Evolutionary conservation across 495 filamentous ascomycete species (phyloP), one percentile per base, ranked within the genome.

Genomic region (Lophiotrema nucula): DNA sequence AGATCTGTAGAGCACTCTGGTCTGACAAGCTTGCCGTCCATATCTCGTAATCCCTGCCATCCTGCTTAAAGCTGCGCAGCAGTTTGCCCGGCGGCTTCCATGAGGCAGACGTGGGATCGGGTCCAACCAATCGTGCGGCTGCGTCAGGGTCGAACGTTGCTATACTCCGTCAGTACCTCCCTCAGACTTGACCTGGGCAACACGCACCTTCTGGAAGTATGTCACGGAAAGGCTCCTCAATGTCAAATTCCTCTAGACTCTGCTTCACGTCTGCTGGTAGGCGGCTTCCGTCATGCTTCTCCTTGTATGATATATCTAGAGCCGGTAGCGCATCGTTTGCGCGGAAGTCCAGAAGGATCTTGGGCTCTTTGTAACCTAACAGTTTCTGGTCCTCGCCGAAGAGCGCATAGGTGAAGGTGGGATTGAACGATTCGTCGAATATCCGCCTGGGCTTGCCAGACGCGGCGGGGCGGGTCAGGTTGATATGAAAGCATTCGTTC

Each of bases 371-470:
- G 73, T 97, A 96, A 21, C 93, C 93, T 61, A 96, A 92, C 47
- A 99, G 92, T 15, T 75, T 77, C 74, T 99, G 90, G 0, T 89
- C 85, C 15, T 97, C 86, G 66, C 90, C 92, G 66, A 97, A 97
- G 53, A 99, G 88, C 0, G 87, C 75, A 70, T 96, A 96, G 18
- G 91, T 96, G 71, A 92, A 93, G 64, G 80, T 81, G 1, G 93
- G 93, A 54, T 88, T 79, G 73, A 97, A 97, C 50, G 77, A 79
- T 21, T 62, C 59, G 22, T 24, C 58, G 39, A 61, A 55, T 43
- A 61, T 54, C 24, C 26, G 54, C 38, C 54, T 19, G 13, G 28
- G 25, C 19, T 53, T 43, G 35, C 13, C 47, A 11, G 65, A 48
- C 52, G 44, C 37, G 31, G 54, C 25, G 3, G 59, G 55, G 1